These are phyloP conservation scores for Andrographis paniculata DNA, from an alignment of 305 asterid genomes.

Conservation along the genomic window DNA sequence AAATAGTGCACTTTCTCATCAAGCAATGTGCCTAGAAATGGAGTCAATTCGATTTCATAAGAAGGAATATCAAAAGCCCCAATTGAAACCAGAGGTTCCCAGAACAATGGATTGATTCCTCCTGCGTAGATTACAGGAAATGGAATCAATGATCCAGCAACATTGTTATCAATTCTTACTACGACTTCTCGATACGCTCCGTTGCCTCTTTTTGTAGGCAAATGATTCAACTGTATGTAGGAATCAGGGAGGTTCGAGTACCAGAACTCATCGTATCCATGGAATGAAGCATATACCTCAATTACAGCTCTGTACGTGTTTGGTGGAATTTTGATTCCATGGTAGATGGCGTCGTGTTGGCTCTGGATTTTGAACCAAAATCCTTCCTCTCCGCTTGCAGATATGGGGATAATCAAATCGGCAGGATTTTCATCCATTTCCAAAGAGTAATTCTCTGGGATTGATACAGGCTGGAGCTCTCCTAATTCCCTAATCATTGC, in stretches of 20 bases:
- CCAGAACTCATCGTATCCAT: slow-evolving; percentile 86
- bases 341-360: slow-evolving; percentile 31
- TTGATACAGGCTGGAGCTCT: neutral
- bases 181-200: slow-evolving; percentile 69
- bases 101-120: slow-evolving; percentile 74
- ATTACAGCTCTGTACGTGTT: slow-evolving; percentile 68
- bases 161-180: slow-evolving; percentile 46
- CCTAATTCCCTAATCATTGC: neutral
- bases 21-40: slow-evolving; percentile 50
- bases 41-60: slow-evolving; percentile 65
- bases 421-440: slow-evolving; percentile 48
- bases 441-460: slow-evolving; percentile 9
- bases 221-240: slow-evolving; percentile 34
- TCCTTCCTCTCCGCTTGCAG: slow-evolving; percentile 44
- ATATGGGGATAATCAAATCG: slow-evolving; percentile 59
- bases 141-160: slow-evolving; percentile 66
- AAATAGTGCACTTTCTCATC: slow-evolving; percentile 43
- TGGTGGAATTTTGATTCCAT: slow-evolving; percentile 36
- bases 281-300: slow-evolving; percentile 69
- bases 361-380: slow-evolving; percentile 65
- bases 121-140: slow-evolving; percentile 80
- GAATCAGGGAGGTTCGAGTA: slow-evolving; percentile 75
- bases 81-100: slow-evolving; percentile 68
- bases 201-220: slow-evolving; percentile 40
- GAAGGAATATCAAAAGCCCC: slow-evolving; percentile 36